Evolutionary conservation across 202 grass and related monocot species (phyloP), one percentile per base, ranked within the genome.

Genomic region (Zoysia matrella): DNA sequence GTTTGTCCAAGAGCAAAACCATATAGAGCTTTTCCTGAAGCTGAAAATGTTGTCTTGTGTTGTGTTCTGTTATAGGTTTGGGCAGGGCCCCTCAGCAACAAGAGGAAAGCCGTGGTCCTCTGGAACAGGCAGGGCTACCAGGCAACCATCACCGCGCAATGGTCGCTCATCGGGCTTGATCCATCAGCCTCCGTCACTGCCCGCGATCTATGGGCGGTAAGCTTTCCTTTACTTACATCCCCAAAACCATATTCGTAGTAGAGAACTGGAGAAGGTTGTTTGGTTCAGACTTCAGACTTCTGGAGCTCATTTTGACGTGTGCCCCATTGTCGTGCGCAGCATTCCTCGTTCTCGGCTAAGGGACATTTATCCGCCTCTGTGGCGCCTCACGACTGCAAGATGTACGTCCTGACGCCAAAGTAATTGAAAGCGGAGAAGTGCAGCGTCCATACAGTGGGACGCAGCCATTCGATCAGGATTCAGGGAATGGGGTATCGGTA

Each of bases 151-250:
- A 89, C 93, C 0, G 93, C 88, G 0, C 78, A 80, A 16, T 99
- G 88, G 91, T 88, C 77, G 4, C 91, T 58, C 73, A 78, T 96
- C 44, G 96, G 93, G 7, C 91, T 99, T 52, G 8, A 74, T 54
- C 64, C 71, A 52, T 89, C 81, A 1, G 65, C 91, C 0, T 51
- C 82, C 11, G 89, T 88, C 61, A 87, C 84, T 57, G 96, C 89
- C 74, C 89, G 93, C 0, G 96, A 99, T 76, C 88, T 99, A 80
- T 99, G 96, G 96, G 93, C 88, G 67, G 96, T 99, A 90, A 80
- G 87, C 76, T 85, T 47, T 47, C n/a, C 36, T 55, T 73, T 7
- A 61, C 68, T 81, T 77, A 42, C 53, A 79, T 3, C 10, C 6
- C 2, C 65, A 50, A 5, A 16, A 8, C 1, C 50, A n/a, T 8